A percentile compares a stretch with the other conserved stretches of the same genome.
Evolutionary conservation across 2,329 filamentous ascomycete genomes (phyloP).

Genomic region (Fusarium sp.): DNA sequence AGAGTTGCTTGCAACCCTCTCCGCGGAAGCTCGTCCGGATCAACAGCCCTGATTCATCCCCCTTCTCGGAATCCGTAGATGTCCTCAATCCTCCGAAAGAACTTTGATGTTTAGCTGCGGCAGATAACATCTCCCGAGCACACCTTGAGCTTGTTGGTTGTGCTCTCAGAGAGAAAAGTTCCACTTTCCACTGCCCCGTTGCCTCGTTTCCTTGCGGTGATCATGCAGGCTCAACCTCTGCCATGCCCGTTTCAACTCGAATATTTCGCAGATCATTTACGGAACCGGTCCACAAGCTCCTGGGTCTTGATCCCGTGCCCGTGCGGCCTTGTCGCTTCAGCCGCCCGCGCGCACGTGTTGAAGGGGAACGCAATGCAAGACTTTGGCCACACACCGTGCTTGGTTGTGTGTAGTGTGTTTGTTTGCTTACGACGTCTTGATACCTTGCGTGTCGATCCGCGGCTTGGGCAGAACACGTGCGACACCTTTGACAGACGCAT

Average conservation of each 20-base stretch:
- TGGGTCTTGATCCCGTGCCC: slow-evolving; percentile 6
- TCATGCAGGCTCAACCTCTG: slow-evolving; percentile 36
- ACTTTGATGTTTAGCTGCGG: neutral
- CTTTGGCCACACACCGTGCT: neutral
- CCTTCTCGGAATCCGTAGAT: neutral
- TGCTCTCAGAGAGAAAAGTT: neutral
- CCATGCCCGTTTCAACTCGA: slow-evolving; percentile 34
- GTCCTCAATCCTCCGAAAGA: neutral
- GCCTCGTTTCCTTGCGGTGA: slow-evolving; percentile 40
- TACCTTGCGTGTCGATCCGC: slow-evolving; percentile 31
- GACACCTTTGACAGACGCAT: slow-evolving; percentile 5
- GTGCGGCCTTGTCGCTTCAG: slow-evolving; percentile 16
- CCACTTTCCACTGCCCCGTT: slow-evolving; percentile 30
- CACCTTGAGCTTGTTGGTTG: slow-evolving; percentile 3
- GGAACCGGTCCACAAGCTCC: slow-evolving; percentile 29
- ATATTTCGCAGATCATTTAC: slow-evolving; percentile 36
- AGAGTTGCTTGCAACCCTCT: slow-evolving; percentile 3
- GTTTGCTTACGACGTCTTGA: slow-evolving; percentile 23
- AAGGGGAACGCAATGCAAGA: slow-evolving; percentile 8
- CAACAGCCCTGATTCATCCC: neutral
- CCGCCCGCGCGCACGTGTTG: slow-evolving; percentile 23
- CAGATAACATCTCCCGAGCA: neutral
- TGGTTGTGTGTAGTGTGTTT: neutral
- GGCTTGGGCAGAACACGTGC: slow-evolving; percentile 25
- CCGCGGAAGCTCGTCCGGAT: slow-evolving; percentile 14